phyloP scores from a whole-genome alignment of 179 eudicot species.

The Silene vulgaris region DNA sequence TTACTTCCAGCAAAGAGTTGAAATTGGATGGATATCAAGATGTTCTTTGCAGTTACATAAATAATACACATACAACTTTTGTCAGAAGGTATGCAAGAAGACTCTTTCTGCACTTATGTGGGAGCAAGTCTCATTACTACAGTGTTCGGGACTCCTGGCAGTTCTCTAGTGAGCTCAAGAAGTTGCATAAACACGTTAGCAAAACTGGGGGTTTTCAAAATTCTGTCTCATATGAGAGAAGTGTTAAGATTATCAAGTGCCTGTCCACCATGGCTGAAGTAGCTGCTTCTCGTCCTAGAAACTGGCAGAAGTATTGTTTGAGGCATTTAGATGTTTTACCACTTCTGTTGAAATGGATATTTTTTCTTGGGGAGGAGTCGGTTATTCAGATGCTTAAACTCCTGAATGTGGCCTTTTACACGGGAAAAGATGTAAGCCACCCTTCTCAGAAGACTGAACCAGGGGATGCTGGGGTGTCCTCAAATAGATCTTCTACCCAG shows the following conservation, averaged over 20 bases:
- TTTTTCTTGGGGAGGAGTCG: conserved; percentile 90
- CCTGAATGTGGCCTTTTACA: conserved; percentile 74
- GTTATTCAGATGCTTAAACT: conserved; percentile 88
- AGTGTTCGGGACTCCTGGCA: conserved; percentile 97
- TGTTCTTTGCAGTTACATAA: conserved; percentile 96
- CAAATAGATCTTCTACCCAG: conserved; percentile 56
- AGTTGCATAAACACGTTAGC: conserved; percentile 70
- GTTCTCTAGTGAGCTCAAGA: conserved; percentile 84
- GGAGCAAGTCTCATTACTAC: conserved; percentile 97
- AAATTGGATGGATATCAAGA: conserved; percentile 99
- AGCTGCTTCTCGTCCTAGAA: conserved; percentile 92
- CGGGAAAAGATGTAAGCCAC: conserved; percentile 70
- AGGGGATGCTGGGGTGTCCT: conserved; percentile 58
- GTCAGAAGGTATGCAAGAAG: conserved; percentile 95
- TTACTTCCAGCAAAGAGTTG: conserved; percentile 68
- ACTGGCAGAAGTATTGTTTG: conserved; percentile 97
- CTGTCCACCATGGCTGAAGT: conserved; percentile 90
- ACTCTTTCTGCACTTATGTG: conserved; percentile 95
- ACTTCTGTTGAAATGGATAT: conserved; percentile 75
- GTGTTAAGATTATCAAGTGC: conserved; percentile 90
- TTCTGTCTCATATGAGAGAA: conserved; percentile 82
- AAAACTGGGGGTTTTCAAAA: conserved; percentile 89
- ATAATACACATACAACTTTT: conserved; percentile 78
- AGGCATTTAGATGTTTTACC: conserved; percentile 78
- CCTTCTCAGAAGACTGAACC: conserved; percentile 57